These are phyloP conservation scores for Boeremia lycopersici DNA, from an alignment of 2,329 filamentous ascomycete species.

Conservation along the genomic window DNA sequence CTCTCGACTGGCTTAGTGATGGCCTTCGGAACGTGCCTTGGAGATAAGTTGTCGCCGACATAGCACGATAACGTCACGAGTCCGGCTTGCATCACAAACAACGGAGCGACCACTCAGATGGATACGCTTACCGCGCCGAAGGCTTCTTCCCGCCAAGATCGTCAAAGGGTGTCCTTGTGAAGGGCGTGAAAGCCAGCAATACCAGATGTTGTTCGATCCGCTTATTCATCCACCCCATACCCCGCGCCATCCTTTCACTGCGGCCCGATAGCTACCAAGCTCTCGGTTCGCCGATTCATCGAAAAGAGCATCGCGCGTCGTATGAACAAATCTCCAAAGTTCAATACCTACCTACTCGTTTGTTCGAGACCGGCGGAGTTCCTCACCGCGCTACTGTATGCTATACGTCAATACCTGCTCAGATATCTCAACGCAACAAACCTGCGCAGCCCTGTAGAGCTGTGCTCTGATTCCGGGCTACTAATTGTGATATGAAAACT, in stretches of 20 bases:
- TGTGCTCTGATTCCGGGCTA: not conserved
- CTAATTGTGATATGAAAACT: not conserved
- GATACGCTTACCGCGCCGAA: slow-evolving; percentile 3
- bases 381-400: not conserved
- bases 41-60: slow-evolving; percentile 4
- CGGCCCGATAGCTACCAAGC: slow-evolving; percentile 20
- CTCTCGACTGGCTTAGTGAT: not conserved
- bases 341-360: not conserved
- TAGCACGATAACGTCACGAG: slow-evolving; percentile 2
- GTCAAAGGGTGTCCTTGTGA: not conserved
- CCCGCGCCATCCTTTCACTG: slow-evolving; percentile 23
- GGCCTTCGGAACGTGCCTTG: not conserved
- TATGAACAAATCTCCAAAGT: slow-evolving; percentile 5
- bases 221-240: slow-evolving; percentile 22
- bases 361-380: not conserved
- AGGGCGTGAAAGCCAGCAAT: slow-evolving; percentile 4
- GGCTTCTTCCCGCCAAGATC: not conserved
- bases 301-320: slow-evolving; percentile 1
- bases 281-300: slow-evolving; percentile 16
- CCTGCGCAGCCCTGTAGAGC: not conserved
- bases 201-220: slow-evolving; percentile 16
- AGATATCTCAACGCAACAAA: not conserved
- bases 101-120: slow-evolving; percentile 11
- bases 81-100: not conserved
- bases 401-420: not conserved